A percentile compares a stretch with the other conserved stretches of the same genome.
Conservation (phyloP, 2,329 filamentous ascomycete species). For the Aaosphaeria pasadenensis region DNA sequence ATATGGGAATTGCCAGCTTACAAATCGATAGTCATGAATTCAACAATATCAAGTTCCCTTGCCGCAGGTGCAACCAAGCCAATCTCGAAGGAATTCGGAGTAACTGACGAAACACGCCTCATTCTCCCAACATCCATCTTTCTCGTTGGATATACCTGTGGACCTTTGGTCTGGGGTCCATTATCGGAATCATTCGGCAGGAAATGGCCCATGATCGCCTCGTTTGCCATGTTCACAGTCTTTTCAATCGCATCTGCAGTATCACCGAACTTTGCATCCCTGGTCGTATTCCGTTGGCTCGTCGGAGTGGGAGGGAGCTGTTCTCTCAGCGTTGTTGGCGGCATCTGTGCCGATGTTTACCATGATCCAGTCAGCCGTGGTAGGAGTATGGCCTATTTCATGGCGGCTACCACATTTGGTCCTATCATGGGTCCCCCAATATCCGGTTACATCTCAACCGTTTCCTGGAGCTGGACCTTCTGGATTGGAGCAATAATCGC, state of each 20-base stretch:
- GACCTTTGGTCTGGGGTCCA: constrained; percentile 45
- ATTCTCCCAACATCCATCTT: constrained; percentile 52
- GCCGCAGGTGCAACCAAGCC: constrained; percentile 61
- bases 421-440: constrained; percentile 65
- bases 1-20: background rate
- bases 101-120: constrained; percentile 45
- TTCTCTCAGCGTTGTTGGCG: constrained; percentile 58
- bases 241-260: constrained; percentile 47
- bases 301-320: constrained; percentile 44
- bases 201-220: constrained; percentile 47
- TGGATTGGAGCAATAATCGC: constrained; percentile 70
- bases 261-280: constrained; percentile 41
- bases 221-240: constrained; percentile 47
- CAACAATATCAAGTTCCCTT: constrained; percentile 63
- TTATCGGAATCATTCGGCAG: constrained; percentile 46
- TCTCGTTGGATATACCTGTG: constrained; percentile 47
- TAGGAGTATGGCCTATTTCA: constrained; percentile 61
- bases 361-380: constrained; percentile 55
- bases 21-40: constrained; percentile 51
- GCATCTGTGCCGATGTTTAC: constrained; percentile 66
- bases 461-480: constrained; percentile 69
- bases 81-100: constrained; percentile 56
- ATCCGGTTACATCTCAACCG: constrained; percentile 59
- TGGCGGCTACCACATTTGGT: constrained; percentile 56
- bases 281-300: constrained; percentile 45